A percentile compares a stretch with the other conserved stretches of the same genome.
phyloP scores from a whole-genome alignment of 1,284 basidiomycete genomes.

The Tylopilus sp. region DNA sequence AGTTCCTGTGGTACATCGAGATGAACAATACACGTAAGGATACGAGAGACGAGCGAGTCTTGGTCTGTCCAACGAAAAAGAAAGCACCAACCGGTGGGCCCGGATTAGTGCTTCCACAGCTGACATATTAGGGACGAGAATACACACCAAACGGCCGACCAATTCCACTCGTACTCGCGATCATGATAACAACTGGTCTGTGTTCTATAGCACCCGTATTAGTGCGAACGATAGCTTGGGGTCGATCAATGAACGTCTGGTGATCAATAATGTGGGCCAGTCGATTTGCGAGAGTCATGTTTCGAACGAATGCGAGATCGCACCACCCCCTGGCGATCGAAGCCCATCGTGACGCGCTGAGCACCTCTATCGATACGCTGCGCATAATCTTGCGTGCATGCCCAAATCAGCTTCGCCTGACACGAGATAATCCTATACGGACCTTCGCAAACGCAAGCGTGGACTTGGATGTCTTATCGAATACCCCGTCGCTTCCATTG shows the following conservation, averaged over 20 bases:
- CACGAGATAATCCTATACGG: background rate
- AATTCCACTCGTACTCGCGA: background rate
- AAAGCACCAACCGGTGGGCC: background rate
- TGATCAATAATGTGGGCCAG: conserved; percentile 7
- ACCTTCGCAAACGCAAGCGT: conserved; percentile 11
- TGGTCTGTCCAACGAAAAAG: conserved; percentile 3
- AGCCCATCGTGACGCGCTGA: background rate
- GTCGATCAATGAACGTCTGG: background rate
- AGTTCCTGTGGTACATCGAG: conserved; percentile 13
- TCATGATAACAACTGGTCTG: conserved; percentile 9
- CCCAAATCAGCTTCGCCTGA: background rate
- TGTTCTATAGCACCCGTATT: background rate
- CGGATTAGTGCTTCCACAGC: background rate
- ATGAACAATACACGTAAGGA: conserved; percentile 13
- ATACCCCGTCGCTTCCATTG: background rate
- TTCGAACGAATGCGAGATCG: background rate
- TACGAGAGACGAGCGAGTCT: conserved; percentile 1
- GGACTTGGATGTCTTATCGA: background rate
- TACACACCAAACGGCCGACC: conserved; percentile 15
- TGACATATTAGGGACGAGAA: background rate
- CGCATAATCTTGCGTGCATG: background rate
- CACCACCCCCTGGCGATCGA: conserved; percentile 10
- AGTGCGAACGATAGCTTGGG: conserved; percentile 2
- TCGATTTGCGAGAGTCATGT: background rate
- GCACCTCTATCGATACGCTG: background rate